Evolutionary conservation across 495 filamentous ascomycete genomes (phyloP).

Genomic region (Lophium mytilinum): DNA sequence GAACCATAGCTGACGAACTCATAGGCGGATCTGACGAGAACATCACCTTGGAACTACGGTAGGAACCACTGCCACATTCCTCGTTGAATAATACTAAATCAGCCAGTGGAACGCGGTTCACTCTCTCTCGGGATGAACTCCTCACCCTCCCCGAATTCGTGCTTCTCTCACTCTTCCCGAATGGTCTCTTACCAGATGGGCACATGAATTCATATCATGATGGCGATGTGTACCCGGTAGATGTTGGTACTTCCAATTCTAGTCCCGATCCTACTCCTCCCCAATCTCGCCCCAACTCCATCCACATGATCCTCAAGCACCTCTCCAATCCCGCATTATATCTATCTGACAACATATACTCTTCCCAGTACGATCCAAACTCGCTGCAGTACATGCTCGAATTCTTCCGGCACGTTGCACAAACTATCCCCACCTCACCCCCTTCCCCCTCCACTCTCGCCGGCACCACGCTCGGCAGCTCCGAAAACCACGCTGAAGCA

Average conservation of each 20-base stretch:
- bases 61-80: constrained; percentile 27
- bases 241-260: constrained; percentile 57
- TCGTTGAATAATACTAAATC: background rate
- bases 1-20: background rate
- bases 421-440: constrained; percentile 73
- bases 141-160: constrained; percentile 96
- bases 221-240: constrained; percentile 89
- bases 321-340: constrained; percentile 43
- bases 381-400: constrained; percentile 99
- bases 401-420: constrained; percentile 93
- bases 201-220: constrained; percentile 91
- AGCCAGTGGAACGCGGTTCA: constrained; percentile 79
- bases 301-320: constrained; percentile 25
- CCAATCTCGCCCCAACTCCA: constrained; percentile 32
- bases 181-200: constrained; percentile 93
- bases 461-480: constrained; percentile 36
- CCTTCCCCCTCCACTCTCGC: constrained; percentile 50
- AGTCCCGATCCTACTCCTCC: constrained; percentile 27
- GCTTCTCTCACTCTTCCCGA: constrained; percentile 95
- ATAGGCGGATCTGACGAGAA: constrained; percentile 88
- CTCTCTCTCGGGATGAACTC: constrained; percentile 87
- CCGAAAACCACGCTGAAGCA: constrained; percentile 43
- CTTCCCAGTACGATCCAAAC: constrained; percentile 81
- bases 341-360: constrained; percentile 47
- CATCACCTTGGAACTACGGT: constrained; percentile 91